Conservation (phyloP, 306 rosid species). For the Cicer chorassanicum region DNA sequence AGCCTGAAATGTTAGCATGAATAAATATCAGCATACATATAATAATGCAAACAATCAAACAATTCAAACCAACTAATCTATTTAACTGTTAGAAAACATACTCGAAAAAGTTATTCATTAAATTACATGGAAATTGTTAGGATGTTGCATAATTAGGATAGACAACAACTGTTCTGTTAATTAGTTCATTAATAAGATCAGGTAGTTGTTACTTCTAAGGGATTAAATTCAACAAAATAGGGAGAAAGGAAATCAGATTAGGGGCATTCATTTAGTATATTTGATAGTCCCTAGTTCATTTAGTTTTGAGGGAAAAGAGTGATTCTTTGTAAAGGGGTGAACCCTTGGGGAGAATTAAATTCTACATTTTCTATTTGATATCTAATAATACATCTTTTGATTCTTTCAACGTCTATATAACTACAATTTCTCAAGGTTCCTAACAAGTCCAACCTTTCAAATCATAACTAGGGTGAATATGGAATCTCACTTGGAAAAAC, state of each 20-base stretch:
- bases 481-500: background rate
- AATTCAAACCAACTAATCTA: background rate
- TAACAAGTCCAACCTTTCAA: background rate
- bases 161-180: background rate
- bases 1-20: constrained; percentile 57
- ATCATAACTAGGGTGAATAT: too few species aligned
- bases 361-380: constrained; percentile 2
- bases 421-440: background rate
- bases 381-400: background rate
- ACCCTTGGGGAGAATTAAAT: background rate
- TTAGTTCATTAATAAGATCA: too few species aligned
- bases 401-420: background rate
- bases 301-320: background rate
- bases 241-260: background rate
- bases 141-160: background rate
- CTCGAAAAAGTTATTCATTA: background rate
- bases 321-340: background rate
- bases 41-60: constrained; percentile 25
- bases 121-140: background rate
- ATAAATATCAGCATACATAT: constrained; percentile 40
- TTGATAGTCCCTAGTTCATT: background rate
- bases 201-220: background rate
- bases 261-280: background rate
- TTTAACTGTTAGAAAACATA: background rate
- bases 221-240: background rate